Conservation (phyloP, 140 eudicot genomes). For the Stevia rebaudiana region DNA sequence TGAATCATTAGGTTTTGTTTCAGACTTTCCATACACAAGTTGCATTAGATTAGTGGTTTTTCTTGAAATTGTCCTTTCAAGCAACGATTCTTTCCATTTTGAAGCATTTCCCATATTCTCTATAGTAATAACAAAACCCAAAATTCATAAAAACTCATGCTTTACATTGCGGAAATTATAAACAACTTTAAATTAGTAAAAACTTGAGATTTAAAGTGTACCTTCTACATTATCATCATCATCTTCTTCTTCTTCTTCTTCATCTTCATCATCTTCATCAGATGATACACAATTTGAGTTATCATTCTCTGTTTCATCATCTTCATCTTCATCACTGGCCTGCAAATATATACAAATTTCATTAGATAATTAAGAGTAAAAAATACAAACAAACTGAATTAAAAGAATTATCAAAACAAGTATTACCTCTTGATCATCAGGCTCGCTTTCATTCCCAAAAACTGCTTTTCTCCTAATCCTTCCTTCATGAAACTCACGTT, state of each 20-base stretch:
- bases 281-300: slow-evolving; percentile 35
- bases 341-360: slow-evolving; percentile 21
- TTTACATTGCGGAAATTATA: neutral
- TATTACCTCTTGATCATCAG: slow-evolving; percentile 48
- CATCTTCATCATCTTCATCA: slow-evolving; percentile 33
- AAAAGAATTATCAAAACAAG: neutral
- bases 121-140: slow-evolving; percentile 21
- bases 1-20: slow-evolving; percentile 30
- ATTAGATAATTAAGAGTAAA: neutral
- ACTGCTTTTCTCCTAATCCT: slow-evolving; percentile 81
- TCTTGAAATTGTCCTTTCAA: slow-evolving; percentile 52
- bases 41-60: slow-evolving; percentile 75
- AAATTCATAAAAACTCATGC: neutral
- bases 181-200: slow-evolving; percentile 1
- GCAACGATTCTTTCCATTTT: slow-evolving; percentile 82
- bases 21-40: slow-evolving; percentile 75
- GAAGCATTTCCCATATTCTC: slow-evolving; percentile 78
- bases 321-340: slow-evolving; percentile 41
- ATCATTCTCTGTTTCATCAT: slow-evolving; percentile 38
- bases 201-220: slow-evolving; percentile 6
- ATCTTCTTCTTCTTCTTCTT: slow-evolving; percentile 37
- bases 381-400: neutral
- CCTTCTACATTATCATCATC: slow-evolving; percentile 35
- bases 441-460: slow-evolving; percentile 52
- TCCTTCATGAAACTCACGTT: slow-evolving; percentile 59